phyloP scores from a whole-genome alignment of 2,329 filamentous ascomycete genomes.

The Fusarium papillatum region DNA sequence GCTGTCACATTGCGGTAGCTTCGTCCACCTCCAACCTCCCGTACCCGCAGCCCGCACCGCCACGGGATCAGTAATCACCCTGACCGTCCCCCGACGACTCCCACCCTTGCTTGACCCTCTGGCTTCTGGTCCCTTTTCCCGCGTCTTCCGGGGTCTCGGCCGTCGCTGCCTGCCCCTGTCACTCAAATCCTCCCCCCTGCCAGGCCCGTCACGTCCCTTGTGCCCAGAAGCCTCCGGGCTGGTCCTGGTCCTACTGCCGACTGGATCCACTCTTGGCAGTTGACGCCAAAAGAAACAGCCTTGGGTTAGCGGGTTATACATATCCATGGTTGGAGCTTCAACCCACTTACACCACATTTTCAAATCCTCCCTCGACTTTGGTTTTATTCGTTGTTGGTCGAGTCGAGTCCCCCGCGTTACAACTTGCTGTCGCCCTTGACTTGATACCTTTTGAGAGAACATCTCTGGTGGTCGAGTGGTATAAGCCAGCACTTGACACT shows the following conservation, averaged over 20 bases:
- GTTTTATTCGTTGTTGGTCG: background rate
- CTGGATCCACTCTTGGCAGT: constrained; percentile 31
- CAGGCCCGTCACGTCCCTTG: constrained; percentile 10
- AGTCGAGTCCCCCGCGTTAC: constrained; percentile 9
- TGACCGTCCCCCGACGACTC: constrained; percentile 6
- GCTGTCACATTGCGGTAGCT: background rate
- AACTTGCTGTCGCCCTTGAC: background rate
- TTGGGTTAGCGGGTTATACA: constrained; percentile 28
- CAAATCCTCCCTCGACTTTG: constrained; percentile 14
- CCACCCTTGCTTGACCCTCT: constrained; percentile 7
- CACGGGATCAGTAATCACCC: constrained; percentile 32
- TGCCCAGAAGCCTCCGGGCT: background rate
- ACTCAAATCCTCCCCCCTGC: constrained; percentile 2
- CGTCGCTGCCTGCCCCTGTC: constrained; percentile 22
- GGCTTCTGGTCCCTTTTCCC: constrained; percentile 3
- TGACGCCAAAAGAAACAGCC: constrained; percentile 31
- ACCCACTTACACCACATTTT: constrained; percentile 29
- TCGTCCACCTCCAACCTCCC: constrained; percentile 20
- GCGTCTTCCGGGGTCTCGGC: constrained; percentile 15
- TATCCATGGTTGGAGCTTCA: constrained; percentile 29
- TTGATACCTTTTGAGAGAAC: constrained; percentile 5
- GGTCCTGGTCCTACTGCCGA: constrained; percentile 10
- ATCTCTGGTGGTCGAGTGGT: constrained; percentile 21
- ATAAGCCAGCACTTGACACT: constrained; percentile 26
- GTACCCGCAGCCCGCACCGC: constrained; percentile 20